Percentiles rank a stretch among this genome's conserved stretches.
These are phyloP conservation scores for Wallacemonas sp. DNA, from an alignment of 208 protist species.

Conservation along the genomic window DNA sequence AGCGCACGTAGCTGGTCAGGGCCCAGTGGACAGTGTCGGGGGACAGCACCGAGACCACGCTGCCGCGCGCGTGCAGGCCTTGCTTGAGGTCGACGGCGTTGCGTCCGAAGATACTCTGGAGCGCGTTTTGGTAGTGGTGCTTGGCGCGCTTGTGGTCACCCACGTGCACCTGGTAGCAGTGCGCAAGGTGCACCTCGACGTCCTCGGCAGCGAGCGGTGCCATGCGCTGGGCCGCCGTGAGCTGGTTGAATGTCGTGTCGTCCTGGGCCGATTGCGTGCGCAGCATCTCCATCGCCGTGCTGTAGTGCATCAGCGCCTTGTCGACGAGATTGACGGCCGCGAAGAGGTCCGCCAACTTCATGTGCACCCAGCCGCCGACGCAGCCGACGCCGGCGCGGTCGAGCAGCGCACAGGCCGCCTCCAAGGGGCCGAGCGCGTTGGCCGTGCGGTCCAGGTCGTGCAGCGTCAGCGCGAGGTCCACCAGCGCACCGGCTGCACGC, in stretches of 20 bases:
- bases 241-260: conserved; percentile 23
- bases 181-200: conserved; percentile 66
- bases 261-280: conserved; percentile 8
- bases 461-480: conserved; percentile 63
- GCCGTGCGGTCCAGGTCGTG: conserved; percentile 44
- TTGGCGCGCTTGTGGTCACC: conserved; percentile 69
- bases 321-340: conserved; percentile 51
- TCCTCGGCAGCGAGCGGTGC: conserved; percentile 41
- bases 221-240: conserved; percentile 25
- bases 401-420: conserved; percentile 55
- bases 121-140: conserved; percentile 54
- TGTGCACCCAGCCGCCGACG: conserved; percentile 52
- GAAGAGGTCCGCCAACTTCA: conserved; percentile 72
- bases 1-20: conserved; percentile 65
- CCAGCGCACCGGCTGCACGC: conserved; percentile 46
- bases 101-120: conserved; percentile 21
- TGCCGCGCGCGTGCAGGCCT: background rate
- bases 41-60: conserved; percentile 24
- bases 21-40: conserved; percentile 64
- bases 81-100: conserved; percentile 13
- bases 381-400: conserved; percentile 39
- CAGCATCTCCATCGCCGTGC: conserved; percentile 46
- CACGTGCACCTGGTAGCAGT: conserved; percentile 75
- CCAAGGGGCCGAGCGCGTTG: conserved; percentile 61
- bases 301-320: conserved; percentile 60